Percentiles rank a stretch among this genome's conserved stretches.
Conservation (phyloP, 2,329 filamentous ascomycete genomes). For the Neoascochyta sp. region DNA sequence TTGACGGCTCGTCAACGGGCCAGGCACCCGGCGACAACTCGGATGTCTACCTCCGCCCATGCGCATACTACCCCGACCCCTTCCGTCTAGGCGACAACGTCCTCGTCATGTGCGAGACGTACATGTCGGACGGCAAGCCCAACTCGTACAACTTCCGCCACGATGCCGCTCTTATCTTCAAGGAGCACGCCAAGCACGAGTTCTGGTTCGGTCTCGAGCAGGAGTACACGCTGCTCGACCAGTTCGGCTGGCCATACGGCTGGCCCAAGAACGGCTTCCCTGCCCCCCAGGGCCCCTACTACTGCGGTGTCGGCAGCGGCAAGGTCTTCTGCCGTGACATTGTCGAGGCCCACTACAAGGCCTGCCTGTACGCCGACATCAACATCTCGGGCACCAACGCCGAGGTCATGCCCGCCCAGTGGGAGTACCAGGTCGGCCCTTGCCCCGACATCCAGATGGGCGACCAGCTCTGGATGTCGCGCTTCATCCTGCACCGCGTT, state of each 20-base stretch:
- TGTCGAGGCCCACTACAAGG: slow-evolving; percentile 91
- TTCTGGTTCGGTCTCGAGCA: slow-evolving; percentile 99
- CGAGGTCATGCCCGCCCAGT: slow-evolving; percentile 97
- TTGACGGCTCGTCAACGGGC: slow-evolving; percentile 83
- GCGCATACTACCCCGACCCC: slow-evolving; percentile 85
- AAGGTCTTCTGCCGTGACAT: slow-evolving; percentile 98
- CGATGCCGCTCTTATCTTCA: slow-evolving; percentile 85
- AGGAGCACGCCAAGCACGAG: slow-evolving; percentile 73
- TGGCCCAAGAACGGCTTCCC: slow-evolving; percentile 87
- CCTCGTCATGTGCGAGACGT: slow-evolving; percentile 90
- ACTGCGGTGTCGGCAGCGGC: slow-evolving; percentile 95
- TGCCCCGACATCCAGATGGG: slow-evolving; percentile 84
- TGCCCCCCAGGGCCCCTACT: slow-evolving; percentile 90
- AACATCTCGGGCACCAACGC: slow-evolving; percentile 98
- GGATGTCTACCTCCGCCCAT: slow-evolving; percentile 91
- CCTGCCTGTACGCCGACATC: slow-evolving; percentile 82
- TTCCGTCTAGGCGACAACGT: slow-evolving; percentile 89
- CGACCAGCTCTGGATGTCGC: slow-evolving; percentile 93
- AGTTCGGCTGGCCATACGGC: slow-evolving; percentile 84
- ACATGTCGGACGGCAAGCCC: slow-evolving; percentile 87
- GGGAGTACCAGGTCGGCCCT: slow-evolving; percentile 96
- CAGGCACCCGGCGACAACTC: slow-evolving; percentile 95
- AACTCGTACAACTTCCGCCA: slow-evolving; percentile 99
- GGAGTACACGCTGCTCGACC: slow-evolving; percentile 91
- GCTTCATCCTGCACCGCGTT: slow-evolving; percentile 84